phyloP scores from a whole-genome alignment of 352 stramenopile genomes.

The Phytophthora ramorum region DNA sequence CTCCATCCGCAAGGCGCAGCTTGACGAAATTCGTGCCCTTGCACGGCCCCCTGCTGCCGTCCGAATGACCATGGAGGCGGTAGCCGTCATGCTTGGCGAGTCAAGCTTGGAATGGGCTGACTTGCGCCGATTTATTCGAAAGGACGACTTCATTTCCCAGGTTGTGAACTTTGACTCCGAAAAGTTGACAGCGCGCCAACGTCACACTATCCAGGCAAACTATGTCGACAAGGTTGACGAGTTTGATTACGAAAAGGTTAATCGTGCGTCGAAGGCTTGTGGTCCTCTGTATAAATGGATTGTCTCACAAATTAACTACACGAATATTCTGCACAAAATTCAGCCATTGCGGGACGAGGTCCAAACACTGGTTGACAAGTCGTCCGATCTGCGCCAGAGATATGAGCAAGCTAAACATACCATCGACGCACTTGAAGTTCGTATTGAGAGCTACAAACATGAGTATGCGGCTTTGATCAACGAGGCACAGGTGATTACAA shows the following conservation, averaged over 20 bases:
- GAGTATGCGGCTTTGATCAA: constrained; percentile 99
- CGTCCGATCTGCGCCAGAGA: constrained; percentile 90
- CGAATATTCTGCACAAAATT: constrained; percentile 98
- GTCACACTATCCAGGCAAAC: constrained; percentile 95
- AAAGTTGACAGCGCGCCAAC: constrained; percentile 94
- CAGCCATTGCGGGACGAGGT: constrained; percentile 99
- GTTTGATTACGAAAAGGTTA: constrained; percentile 93
- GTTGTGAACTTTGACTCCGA: constrained; percentile 99
- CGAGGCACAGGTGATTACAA: constrained; percentile 98
- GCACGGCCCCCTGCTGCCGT: constrained; percentile 96
- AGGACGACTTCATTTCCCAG: constrained; percentile 98
- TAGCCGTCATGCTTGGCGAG: constrained; percentile 98
- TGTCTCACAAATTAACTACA: constrained; percentile 98
- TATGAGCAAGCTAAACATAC: constrained; percentile 94
- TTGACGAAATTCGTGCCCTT: constrained; percentile 99
- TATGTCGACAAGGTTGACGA: constrained; percentile 94
- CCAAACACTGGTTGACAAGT: constrained; percentile 96
- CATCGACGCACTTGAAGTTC: constrained; percentile 94
- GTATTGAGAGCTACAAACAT: constrained; percentile 98
- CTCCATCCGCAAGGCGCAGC: constrained; percentile 98
- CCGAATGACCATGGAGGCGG: constrained; percentile 96
- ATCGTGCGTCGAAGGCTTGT: constrained; percentile 96
- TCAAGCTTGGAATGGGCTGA: constrained; percentile 97
- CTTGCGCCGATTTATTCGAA: constrained; percentile 97
- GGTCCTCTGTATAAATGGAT: constrained; percentile 99